Base-by-base conservation (phyloP, 805 yeast species). In the Wickerhamomyces chambardii region DNA sequence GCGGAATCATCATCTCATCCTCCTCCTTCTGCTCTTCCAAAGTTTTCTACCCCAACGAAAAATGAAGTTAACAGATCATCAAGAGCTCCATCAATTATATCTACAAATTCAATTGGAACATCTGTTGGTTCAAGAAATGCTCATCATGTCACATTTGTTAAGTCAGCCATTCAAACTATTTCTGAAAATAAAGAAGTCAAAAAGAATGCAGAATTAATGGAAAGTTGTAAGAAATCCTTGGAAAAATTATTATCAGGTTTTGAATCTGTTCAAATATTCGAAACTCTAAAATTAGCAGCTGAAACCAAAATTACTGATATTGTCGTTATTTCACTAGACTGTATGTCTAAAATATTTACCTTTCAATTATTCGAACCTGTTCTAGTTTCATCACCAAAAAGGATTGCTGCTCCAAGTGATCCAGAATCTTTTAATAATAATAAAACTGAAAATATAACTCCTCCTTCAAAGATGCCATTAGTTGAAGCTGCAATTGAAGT, bases 321-420 rank as follows among this genome's bases (percentile, higher is more conserved):
- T 31, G 82, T 83, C 46, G 68, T 80, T 15, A 66, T 71, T 31
- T 86, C 97, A 1, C 66, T 90, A 43, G 97, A 90, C 53, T 73
- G 90, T 43, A 71, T 92, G 38, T 84, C 95, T 36, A 92, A 89
- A 55, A 67, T 87, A 15, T 84, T 89, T 56, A 83, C 94, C n/a
- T 85, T 84, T 53, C 81, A 86, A 27, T 73, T 80, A 35, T 81
- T 89, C 50, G 84, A 70, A 37, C 68, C 73, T 30, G 66, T 74
- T 17, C 55, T 64, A 17, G 78, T 75, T 15, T 62, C 72, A 30
- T 63, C 64, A 3, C 63, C 63, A 35, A 68, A 60, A 44, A 49
- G 66, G 4, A 47, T 54, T 36, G 40, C 50, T 5, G 46, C 55
- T 8, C n/a, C 46, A 21, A 40, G 38, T 12, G 38, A 44, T 10